Conservation (phyloP, 331 rosid species). For the Stylosanthes scabra region DNA sequence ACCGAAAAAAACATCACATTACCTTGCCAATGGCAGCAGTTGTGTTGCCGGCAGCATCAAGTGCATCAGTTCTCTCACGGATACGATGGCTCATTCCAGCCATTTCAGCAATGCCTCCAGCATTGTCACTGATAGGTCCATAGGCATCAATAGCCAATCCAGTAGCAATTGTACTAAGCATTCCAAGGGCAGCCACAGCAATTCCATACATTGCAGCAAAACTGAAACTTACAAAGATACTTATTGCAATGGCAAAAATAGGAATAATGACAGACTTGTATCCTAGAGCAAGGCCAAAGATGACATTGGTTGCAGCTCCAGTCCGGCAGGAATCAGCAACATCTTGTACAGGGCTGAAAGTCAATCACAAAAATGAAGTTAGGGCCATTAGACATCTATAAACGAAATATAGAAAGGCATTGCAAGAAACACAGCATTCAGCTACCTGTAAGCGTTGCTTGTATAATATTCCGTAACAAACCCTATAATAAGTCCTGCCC, state of each 20-base stretch:
- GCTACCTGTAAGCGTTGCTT: slow-evolving; percentile 83
- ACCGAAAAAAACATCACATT: slow-evolving; percentile 5
- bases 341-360: slow-evolving; percentile 80
- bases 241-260: slow-evolving; percentile 74
- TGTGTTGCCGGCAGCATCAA: slow-evolving; percentile 91
- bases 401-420: too few relatives aligned
- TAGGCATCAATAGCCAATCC: slow-evolving; percentile 87
- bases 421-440: not conserved
- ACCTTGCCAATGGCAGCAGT: slow-evolving; percentile 95
- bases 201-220: slow-evolving; percentile 87
- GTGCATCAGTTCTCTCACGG: slow-evolving; percentile 91
- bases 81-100: slow-evolving; percentile 90
- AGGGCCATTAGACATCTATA: not conserved
- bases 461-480: slow-evolving; percentile 83
- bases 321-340: slow-evolving; percentile 94
- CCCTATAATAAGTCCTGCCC: slow-evolving; percentile 92
- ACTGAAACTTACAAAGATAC: slow-evolving; percentile 79
- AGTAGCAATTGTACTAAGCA: slow-evolving; percentile 85
- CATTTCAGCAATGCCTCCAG: slow-evolving; percentile 91
- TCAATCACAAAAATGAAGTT: slow-evolving; percentile 24
- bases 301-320: slow-evolving; percentile 87
- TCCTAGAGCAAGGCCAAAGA: slow-evolving; percentile 88
- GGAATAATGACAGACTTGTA: slow-evolving; percentile 81
- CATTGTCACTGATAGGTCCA: slow-evolving; percentile 88
- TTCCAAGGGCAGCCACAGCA: slow-evolving; percentile 82